Conservation (phyloP, 2,329 filamentous ascomycete species). For the Aspergillus novofumigatus region DNA sequence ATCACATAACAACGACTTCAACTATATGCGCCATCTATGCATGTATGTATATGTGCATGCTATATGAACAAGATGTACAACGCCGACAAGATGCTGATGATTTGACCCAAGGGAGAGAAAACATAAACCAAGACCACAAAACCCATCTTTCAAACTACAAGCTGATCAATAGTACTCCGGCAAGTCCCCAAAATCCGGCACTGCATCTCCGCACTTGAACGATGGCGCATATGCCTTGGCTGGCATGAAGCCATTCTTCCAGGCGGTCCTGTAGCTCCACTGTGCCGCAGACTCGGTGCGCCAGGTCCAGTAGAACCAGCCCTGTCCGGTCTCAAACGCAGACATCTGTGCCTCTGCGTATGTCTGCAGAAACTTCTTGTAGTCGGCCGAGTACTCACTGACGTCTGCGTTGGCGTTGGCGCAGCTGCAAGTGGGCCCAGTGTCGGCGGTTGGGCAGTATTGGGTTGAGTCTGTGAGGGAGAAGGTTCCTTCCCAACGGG, state of each 20-base stretch:
- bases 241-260: constrained; percentile 76
- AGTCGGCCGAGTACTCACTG: constrained; percentile 61
- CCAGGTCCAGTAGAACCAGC: constrained; percentile 99
- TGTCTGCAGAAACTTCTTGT: constrained; percentile 80
- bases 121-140: background rate
- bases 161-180: constrained; percentile 39
- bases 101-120: constrained; percentile 1
- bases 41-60: background rate
- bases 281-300: constrained; percentile 79
- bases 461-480: constrained; percentile 63
- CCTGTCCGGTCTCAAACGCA: constrained; percentile 87
- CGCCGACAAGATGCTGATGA: constrained; percentile 2
- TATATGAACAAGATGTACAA: background rate
- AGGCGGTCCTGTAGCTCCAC: constrained; percentile 67
- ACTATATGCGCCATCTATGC: background rate
- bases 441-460: constrained; percentile 62
- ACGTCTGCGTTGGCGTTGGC: constrained; percentile 70
- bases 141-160: background rate
- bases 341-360: constrained; percentile 97
- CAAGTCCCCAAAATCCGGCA: constrained; percentile 44
- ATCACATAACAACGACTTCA: background rate
- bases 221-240: constrained; percentile 64
- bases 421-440: constrained; percentile 66
- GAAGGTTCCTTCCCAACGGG: constrained; percentile 86
- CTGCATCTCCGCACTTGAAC: constrained; percentile 60